phyloP scores from a whole-genome alignment of 1,139 yeast species.

The Yamadazyma dushanensis region DNA sequence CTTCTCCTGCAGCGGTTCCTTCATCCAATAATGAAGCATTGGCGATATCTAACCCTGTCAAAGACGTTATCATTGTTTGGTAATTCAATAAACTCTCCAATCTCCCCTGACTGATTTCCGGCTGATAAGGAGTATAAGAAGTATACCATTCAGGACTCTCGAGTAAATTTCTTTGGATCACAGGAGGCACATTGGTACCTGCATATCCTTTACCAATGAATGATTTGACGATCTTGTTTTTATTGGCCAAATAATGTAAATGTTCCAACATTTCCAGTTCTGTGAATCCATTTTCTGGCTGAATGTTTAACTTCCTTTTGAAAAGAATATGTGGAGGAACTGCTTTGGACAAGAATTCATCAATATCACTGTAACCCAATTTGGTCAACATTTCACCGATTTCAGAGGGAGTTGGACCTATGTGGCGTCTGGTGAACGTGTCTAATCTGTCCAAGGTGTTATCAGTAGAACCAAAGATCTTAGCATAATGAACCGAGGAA shows the following conservation, averaged over 20 bases:
- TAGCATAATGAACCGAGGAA: conserved; percentile 42
- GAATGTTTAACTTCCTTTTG: conserved; percentile 61
- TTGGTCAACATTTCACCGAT: conserved; percentile 63
- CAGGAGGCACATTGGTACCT: conserved; percentile 88
- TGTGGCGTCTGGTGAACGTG: conserved; percentile 85
- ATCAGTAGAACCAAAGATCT: conserved; percentile 39
- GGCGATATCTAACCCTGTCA: conserved; percentile 90
- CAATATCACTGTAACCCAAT: conserved; percentile 67
- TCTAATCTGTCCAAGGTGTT: conserved; percentile 53
- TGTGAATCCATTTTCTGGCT: conserved; percentile 70
- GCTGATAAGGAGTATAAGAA: conserved; percentile 96
- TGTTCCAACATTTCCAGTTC: conserved; percentile 80
- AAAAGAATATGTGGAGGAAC: conserved; percentile 77
- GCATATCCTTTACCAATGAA: conserved; percentile 94
- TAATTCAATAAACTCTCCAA: conserved; percentile 84
- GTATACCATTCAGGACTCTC: conserved; percentile 99
- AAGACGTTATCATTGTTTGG: conserved; percentile 85
- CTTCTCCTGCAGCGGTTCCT: conserved; percentile 98
- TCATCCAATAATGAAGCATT: conserved; percentile 94
- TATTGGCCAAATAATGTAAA: conserved; percentile 65
- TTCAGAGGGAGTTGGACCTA: conserved; percentile 75
- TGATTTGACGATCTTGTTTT: conserved; percentile 69
- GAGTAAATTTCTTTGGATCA: conserved; percentile 84
- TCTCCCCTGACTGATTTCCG: conserved; percentile 96
- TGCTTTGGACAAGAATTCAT: conserved; percentile 67